Base-by-base conservation (phyloP, 2,329 filamentous ascomycete species). In the Sporothrix brunneoviolacea region DNA sequence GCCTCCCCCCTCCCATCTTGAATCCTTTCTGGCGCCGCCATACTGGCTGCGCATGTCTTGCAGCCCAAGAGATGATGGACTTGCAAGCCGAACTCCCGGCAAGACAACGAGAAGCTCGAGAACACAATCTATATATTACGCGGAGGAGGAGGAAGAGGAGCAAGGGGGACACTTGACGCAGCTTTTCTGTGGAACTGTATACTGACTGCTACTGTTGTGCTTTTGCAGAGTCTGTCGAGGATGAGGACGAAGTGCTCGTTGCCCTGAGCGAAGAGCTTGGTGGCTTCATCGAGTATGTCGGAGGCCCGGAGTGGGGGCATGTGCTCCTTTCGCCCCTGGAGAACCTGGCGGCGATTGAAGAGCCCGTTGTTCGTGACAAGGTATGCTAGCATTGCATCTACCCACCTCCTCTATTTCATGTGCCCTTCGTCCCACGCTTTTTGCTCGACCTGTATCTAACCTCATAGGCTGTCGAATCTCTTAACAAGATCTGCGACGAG, bases 401-500 rank as follows among this genome's bases (percentile, higher is more conserved):
- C 15, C 7, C 12, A 48, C 27, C 6, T 43, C 15, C 35, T 6
- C n/a, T 30, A 10, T n/a, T 12, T 21, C n/a, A n/a, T 22, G 28
- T 39, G 0, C 12, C 27, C 35, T 54, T 55, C 54, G 18, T 10
- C 16, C 1, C 28, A 5, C 54, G 48, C 19, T 44, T 42, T 24
- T 47, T 50, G 22, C 41, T 36, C 39, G 36, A 40, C 28, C 40
- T 44, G 15, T 24, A 10, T 18, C 35, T 37, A 27, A 19, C 15
- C 19, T 33, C 44, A 22, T 62, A 96, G 91, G 93, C 93, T 58
- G 93, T 98, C 66, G 94, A 98, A 70, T 98, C 93, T 42, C 82
- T 98, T 60, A 98, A 98, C 81, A 98, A 96, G 76, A 97, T 98
- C 69, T 97, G 93, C 79, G 82, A 84, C 65, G 83, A 95, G 67